A percentile compares a stretch with the other conserved stretches of the same genome.
Conservation (phyloP, 805 yeast genomes). For the Myxozyma kluyveri region DNA sequence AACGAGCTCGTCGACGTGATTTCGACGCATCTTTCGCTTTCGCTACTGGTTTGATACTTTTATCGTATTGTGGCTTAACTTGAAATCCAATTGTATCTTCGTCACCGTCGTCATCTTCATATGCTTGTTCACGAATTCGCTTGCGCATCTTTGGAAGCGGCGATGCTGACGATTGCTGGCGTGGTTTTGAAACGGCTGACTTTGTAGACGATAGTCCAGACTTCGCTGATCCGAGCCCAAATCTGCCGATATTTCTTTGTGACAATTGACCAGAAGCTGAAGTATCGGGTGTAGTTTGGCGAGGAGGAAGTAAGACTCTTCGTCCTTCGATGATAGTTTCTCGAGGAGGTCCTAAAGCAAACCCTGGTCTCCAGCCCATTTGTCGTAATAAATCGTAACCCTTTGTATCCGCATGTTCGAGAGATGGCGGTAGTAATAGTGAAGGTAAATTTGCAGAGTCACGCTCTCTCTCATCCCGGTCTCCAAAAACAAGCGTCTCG, state of each 20-base stretch:
- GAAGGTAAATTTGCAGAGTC: not conserved
- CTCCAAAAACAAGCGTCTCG: constrained; percentile 24
- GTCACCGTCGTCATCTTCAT: constrained; percentile 31
- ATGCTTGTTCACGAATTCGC: not conserved
- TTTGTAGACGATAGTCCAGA: not conserved
- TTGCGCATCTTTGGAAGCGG: not conserved
- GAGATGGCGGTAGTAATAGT: not conserved
- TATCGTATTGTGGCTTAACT: not conserved
- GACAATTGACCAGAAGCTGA: not conserved
- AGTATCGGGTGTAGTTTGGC: too few relatives aligned
- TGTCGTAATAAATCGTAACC: constrained; percentile 69
- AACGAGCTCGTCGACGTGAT: not conserved
- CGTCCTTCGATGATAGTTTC: constrained; percentile 50
- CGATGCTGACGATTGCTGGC: not conserved
- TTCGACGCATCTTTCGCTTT: not conserved
- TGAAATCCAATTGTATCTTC: constrained; percentile 14
- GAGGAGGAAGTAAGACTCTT: constrained; percentile 28
- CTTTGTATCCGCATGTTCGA: constrained; percentile 47
- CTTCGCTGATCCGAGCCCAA: not conserved
- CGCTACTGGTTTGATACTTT: too few relatives aligned
- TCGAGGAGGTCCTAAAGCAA: constrained; percentile 72
- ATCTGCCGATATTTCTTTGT: not conserved
- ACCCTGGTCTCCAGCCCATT: constrained; percentile 81
- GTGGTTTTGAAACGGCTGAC: not conserved
- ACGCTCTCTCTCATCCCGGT: constrained; percentile 1